Evolutionary conservation across 495 filamentous ascomycete species (phyloP), one percentile per base, ranked within the genome.

Genomic region (Hyaloscypha variabilis): DNA sequence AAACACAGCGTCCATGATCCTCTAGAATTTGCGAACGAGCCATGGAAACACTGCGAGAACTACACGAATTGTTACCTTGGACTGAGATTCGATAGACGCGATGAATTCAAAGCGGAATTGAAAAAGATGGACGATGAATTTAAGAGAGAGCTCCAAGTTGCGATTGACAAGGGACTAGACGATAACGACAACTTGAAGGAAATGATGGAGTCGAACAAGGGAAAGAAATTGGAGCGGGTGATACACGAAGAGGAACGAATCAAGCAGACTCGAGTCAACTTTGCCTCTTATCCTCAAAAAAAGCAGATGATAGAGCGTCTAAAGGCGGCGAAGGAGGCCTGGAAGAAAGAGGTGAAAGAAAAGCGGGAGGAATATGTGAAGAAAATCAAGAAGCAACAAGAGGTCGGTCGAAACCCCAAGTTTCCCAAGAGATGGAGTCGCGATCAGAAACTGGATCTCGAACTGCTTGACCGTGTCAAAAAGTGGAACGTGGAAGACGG

Each of bases 221-320:
- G 31, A 13, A 34, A 34, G 31, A 34, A 46, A 24, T 19, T 30
- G 39, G 50, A 59, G 26, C 54, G 63, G 14, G 36, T 52, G 6
- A 23, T 28, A 21, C 54, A 65, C 23, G 63, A 65, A 30, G 42
- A 58, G 28, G 39, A 51, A 21, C 63, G 63, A 3, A 65, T 65
- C 19, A n/a, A 65, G 24, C 63, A 65, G 23, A 59, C 63, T 24
- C 34, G 63, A 58, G 55, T 59, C 17, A 65, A 65, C 42, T 65
- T 59, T 23, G 28, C 63, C 6, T 31, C 36, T 1, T 31, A 65
- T 26, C 36, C n/a, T 8, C 52, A n/a, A 8, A 65, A 59, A 31
- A 2, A 52, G n/a, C 11, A 34, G 26, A 30, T 65, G 42, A 65
- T 59, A 42, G 63, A 25, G 24, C 21, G 36, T 21, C 54, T 65